A percentile compares a stretch with the other conserved stretches of the same genome.
Conservation (phyloP, 192 early-diverging fungal species). For the Backusella circina region DNA sequence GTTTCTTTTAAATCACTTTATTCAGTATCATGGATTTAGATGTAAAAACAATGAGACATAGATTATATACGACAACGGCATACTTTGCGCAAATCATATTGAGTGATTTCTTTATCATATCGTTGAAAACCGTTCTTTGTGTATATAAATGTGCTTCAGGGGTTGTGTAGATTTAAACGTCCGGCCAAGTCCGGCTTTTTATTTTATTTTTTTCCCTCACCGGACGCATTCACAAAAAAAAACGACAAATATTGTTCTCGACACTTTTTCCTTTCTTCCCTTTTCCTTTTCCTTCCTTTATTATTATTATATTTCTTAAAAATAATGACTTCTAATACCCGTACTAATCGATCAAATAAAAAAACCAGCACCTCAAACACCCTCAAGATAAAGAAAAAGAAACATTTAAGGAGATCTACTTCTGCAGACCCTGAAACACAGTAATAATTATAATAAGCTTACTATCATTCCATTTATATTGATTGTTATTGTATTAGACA, state of each 20-base stretch:
- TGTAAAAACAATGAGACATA: neutral
- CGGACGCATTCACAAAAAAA: neutral
- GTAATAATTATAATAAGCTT: neutral
- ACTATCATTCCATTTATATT: neutral
- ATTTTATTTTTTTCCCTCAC: neutral
- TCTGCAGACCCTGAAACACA: conserved; percentile 2
- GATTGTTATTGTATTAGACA: neutral
- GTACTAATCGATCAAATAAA: neutral
- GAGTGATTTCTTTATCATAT: neutral
- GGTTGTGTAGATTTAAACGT: neutral
- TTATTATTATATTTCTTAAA: neutral
- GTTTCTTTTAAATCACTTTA: neutral
- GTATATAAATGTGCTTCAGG: neutral
- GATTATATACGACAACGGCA: neutral
- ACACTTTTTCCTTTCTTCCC: neutral
- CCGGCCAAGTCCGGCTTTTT: neutral
- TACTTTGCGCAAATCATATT: no score
- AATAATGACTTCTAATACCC: neutral
- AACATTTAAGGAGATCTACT: neutral
- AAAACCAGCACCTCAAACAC: neutral
- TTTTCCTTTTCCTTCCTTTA: neutral
- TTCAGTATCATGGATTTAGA: neutral
- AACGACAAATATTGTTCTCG: neutral
- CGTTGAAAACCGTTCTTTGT: neutral
- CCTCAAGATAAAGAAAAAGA: neutral